These are phyloP conservation scores for Botrytis squamosa DNA, from an alignment of 2,329 filamentous ascomycete genomes.

Conservation along the genomic window DNA sequence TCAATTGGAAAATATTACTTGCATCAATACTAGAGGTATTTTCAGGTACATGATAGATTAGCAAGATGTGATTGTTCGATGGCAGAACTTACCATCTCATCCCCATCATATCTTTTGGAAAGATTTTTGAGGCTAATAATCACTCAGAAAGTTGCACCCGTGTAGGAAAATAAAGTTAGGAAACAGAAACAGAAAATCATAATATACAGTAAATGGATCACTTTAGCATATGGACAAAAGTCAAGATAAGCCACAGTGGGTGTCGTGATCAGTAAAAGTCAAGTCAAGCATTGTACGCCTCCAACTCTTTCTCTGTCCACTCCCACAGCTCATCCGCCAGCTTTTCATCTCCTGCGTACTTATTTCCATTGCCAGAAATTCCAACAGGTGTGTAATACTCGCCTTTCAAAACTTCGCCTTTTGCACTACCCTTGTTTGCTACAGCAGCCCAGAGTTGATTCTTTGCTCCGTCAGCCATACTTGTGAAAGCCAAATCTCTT, in stretches of 20 bases:
- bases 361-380: constrained; percentile 33
- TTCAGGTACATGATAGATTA: neutral
- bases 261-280: neutral
- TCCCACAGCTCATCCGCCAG: constrained; percentile 40
- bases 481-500: constrained; percentile 11
- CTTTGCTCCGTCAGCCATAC: constrained; percentile 37
- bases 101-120: neutral
- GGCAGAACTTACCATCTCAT: neutral
- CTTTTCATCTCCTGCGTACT: constrained; percentile 31
- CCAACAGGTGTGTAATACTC: constrained; percentile 44
- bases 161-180: neutral
- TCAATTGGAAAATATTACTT: neutral
- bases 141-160: neutral
- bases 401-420: constrained; percentile 32
- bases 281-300: constrained; percentile 21
- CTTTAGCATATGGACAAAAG: neutral
- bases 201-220: neutral
- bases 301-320: constrained; percentile 39
- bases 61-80: neutral
- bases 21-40: neutral
- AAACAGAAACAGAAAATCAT: neutral
- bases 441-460: constrained; percentile 46
- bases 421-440: constrained; percentile 28
- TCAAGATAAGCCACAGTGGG: neutral
- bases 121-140: neutral